Base-by-base conservation (phyloP, 495 filamentous ascomycete genomes). In the Cenococcum geophilum region DNA sequence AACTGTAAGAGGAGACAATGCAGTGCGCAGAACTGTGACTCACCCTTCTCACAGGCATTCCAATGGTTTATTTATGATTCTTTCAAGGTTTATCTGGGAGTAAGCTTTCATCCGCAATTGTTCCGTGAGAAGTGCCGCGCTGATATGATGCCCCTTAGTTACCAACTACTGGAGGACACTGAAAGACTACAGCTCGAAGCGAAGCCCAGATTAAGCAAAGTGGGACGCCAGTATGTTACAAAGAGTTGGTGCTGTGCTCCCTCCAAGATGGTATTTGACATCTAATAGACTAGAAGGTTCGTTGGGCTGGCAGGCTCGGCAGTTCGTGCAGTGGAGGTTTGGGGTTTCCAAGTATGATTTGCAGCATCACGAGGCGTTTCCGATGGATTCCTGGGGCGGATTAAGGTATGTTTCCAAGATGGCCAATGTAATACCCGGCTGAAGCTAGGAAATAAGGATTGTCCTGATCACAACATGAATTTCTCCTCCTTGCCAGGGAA, bases 51-150 rank as follows among this genome's bases (percentile, higher is more conserved):
- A 11, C 21, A 67, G 36, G 86, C 83, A n/a, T 87, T 86, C 75
- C 86, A 89, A 71, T 89, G 86, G 86, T 73, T 89, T 59, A 86
- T 89, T 61, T 89, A 89, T 73, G 86, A 89, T 68, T 84, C 80
- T n/a, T 89, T 87, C 76, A 89, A 89, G 76, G 85, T 88, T 52
- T 83, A 82, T 73, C 74, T 86, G 55, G 85, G 85, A 36, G 73
- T 75, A 71, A 70, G 73, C 71, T 42, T 18, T 34, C 27, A 11
- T 47, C 43, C 40, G 23, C 21, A 51, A 25, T 47, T 8, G 32
- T 54, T 34, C 22, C 27, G 14, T 62, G n/a, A 22, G 4, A 40
- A 18, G 34, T n/a, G 36, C 23, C 22, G 10, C 54, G 32, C 20
- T 22, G 57, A 45, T 45, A 58, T 55, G 51, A 18, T 49, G 50